Evolutionary conservation across 345 rosid species (phyloP).

Genomic region (Hirschfeldia incana): DNA sequence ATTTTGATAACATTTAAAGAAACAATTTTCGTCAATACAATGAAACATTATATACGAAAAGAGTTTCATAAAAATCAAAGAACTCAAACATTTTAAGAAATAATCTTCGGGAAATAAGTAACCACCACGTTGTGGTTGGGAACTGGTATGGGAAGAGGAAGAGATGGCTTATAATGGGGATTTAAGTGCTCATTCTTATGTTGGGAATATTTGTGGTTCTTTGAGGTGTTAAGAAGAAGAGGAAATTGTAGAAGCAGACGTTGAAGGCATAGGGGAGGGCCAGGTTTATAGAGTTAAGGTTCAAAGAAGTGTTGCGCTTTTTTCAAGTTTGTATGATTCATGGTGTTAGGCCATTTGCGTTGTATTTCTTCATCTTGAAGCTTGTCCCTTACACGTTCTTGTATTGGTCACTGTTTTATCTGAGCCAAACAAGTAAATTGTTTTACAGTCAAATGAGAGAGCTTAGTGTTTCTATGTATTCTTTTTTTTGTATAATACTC

Average conservation of each 20-base stretch:
- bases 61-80: no score
- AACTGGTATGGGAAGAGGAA: constrained; percentile 90
- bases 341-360: constrained; percentile 82
- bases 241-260: constrained; percentile 22
- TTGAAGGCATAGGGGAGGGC: constrained; percentile 21
- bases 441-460: not conserved
- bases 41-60: no score
- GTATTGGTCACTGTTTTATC: constrained; percentile 87
- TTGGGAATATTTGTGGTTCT: constrained; percentile 87
- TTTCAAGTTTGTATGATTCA: constrained; percentile 83
- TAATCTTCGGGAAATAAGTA: no score
- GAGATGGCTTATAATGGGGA: constrained; percentile 96
- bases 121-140: constrained; percentile 63
- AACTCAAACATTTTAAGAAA: no score
- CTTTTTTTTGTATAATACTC: no score
- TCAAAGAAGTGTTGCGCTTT: constrained; percentile 72
- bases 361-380: constrained; percentile 88
- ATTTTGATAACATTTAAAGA: no score
- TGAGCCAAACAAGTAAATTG: constrained; percentile 76
- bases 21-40: no score
- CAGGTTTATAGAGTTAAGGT: constrained; percentile 36
- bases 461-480: not conserved
- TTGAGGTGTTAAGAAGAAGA: constrained; percentile 58
- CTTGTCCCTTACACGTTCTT: constrained; percentile 90
- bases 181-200: constrained; percentile 94